These are phyloP conservation scores for Ogataea wickerhamii DNA, from an alignment of 805 yeast species.

Conservation along the genomic window DNA sequence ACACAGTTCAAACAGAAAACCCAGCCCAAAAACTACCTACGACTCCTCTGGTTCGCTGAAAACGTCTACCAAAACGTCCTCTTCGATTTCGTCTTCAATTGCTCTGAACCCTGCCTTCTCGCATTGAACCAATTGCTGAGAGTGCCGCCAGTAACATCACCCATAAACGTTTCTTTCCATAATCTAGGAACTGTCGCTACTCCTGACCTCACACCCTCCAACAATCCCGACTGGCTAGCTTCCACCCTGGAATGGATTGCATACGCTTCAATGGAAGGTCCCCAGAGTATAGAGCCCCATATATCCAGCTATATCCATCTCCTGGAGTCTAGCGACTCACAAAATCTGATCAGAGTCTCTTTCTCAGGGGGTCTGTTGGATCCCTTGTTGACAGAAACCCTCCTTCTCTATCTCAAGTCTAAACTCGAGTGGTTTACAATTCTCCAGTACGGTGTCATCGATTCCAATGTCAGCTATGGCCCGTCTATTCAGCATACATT, in stretches of 20 bases:
- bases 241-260: constrained; percentile 32
- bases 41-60: constrained; percentile 32
- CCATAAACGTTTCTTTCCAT: background rate
- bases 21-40: constrained; percentile 20
- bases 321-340: constrained; percentile 8
- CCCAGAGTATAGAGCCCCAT: constrained; percentile 24
- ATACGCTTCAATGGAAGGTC: constrained; percentile 25
- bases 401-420: background rate
- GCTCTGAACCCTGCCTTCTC: background rate
- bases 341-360: constrained; percentile 14
- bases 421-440: constrained; percentile 25
- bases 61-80: constrained; percentile 12
- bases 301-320: constrained; percentile 24
- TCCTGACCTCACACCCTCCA: constrained; percentile 18
- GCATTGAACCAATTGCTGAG: background rate
- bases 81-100: constrained; percentile 9
- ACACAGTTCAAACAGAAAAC: constrained; percentile 5
- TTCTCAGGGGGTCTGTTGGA: constrained; percentile 21
- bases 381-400: constrained; percentile 1
- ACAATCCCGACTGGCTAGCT: constrained; percentile 21
- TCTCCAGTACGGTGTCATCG: constrained; percentile 27
- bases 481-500: constrained; percentile 25
- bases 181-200: constrained; percentile 12
- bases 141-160: background rate
- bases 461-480: constrained; percentile 27